Conservation (phyloP, 2,329 filamentous ascomycete species). For the Drechslera avenae region DNA sequence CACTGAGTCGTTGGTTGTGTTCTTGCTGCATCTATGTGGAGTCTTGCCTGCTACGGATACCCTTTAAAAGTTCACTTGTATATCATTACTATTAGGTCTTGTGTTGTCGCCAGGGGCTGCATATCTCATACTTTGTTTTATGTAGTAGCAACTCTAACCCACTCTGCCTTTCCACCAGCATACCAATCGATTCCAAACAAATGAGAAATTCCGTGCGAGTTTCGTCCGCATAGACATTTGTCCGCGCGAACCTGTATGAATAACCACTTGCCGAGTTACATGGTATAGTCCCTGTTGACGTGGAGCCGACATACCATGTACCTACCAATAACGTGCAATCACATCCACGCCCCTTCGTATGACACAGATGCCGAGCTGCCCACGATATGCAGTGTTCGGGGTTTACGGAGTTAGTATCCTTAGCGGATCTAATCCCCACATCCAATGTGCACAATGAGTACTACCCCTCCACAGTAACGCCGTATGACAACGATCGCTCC, state of each 20-base stretch:
- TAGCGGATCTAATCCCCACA: background rate
- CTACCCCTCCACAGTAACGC: conserved; percentile 15
- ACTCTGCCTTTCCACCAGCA: too few species aligned
- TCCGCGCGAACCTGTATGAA: background rate
- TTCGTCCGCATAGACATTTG: too few species aligned
- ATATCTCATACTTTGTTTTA: background rate
- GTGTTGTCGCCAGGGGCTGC: background rate
- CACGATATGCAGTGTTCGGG: background rate
- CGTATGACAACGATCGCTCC: conserved; percentile 5
- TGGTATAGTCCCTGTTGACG: too few species aligned
- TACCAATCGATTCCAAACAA: background rate
- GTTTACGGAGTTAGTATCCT: conserved; percentile 9
- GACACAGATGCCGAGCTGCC: background rate
- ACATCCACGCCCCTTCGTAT: background rate
- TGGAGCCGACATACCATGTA: background rate
- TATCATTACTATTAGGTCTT: background rate
- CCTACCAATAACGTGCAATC: background rate
- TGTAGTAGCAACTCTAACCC: background rate
- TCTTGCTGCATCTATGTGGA: conserved; percentile 23
- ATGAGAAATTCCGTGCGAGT: too few species aligned
- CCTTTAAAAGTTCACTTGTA: conserved; percentile 17
- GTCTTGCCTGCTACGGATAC: conserved; percentile 26
- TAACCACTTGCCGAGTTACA: too few species aligned
- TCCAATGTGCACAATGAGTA: background rate
- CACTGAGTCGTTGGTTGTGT: background rate